phyloP scores from a whole-genome alignment of 257 asterid species.

The Penstemon eatonii region DNA sequence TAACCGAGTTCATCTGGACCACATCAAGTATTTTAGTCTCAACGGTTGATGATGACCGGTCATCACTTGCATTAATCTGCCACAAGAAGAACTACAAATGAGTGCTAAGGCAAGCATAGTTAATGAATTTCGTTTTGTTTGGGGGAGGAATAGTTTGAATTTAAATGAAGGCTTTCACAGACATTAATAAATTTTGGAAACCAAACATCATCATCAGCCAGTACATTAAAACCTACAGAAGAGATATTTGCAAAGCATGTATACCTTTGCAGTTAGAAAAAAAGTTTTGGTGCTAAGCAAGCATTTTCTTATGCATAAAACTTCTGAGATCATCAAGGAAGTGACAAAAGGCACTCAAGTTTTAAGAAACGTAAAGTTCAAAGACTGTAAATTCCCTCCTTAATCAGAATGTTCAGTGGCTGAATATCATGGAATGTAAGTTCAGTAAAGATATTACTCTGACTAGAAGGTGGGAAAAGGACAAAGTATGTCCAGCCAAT shows the following conservation, averaged over 20 bases:
- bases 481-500: conserved; percentile 24
- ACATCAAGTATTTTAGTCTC: conserved; percentile 91
- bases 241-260: conserved; percentile 4
- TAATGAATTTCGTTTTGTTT: not conserved
- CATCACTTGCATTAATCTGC: conserved; percentile 99
- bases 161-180: conserved; percentile 14
- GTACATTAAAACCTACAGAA: conserved; percentile 4
- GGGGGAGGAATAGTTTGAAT: conserved; percentile 5
- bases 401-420: conserved; percentile 14
- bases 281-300: not conserved
- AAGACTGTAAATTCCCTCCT: conserved; percentile 2
- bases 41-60: conserved; percentile 76
- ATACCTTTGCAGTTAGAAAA: conserved; percentile 16
- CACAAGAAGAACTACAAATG: conserved; percentile 33
- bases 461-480: not conserved
- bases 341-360: conserved; percentile 10
- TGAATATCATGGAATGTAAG: conserved; percentile 9
- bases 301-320: not conserved
- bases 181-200: conserved; percentile 10
- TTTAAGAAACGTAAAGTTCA: conserved; percentile 5
- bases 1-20: conserved; percentile 90
- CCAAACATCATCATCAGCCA: conserved; percentile 15
- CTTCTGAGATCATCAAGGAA: conserved; percentile 5
- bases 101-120: conserved; percentile 13
- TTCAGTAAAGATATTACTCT: conserved; percentile 12